A percentile compares a stretch with the other conserved stretches of the same genome.
These are phyloP conservation scores for Lachnellula hyalina DNA, from an alignment of 2,329 filamentous ascomycete genomes.

Conservation along the genomic window DNA sequence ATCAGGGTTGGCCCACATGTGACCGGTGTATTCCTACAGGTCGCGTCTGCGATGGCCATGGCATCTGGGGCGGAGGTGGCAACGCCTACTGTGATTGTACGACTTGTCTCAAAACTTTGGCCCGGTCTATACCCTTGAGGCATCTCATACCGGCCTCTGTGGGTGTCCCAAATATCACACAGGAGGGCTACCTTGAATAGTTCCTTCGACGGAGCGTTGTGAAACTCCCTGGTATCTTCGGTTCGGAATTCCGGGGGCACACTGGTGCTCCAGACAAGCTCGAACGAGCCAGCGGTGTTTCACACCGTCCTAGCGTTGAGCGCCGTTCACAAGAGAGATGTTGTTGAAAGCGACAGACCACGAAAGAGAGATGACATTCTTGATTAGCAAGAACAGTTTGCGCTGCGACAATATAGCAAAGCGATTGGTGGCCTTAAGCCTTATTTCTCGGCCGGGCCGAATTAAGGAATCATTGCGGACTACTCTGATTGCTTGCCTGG, in stretches of 20 bases:
- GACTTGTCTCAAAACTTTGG: not conserved
- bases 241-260: slow-evolving; percentile 33
- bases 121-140: not conserved
- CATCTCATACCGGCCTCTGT: not conserved
- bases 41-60: slow-evolving; percentile 25
- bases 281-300: slow-evolving; percentile 30
- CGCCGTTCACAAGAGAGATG: slow-evolving; percentile 33
- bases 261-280: slow-evolving; percentile 33
- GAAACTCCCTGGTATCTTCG: slow-evolving; percentile 34
- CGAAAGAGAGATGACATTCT: slow-evolving; percentile 12
- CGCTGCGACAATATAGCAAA: slow-evolving; percentile 45
- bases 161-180: not conserved
- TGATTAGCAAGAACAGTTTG: slow-evolving; percentile 31
- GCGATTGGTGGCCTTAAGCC: slow-evolving; percentile 40
- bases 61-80: slow-evolving; percentile 29
- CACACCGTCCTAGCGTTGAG: slow-evolving; percentile 36
- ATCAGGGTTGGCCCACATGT: slow-evolving; percentile 21
- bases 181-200: slow-evolving; percentile 36
- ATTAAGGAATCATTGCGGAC: slow-evolving; percentile 13
- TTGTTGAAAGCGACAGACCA: slow-evolving; percentile 20
- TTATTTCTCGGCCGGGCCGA: slow-evolving; percentile 32
- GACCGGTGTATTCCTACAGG: slow-evolving; percentile 18
- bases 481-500: slow-evolving; percentile 20
- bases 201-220: slow-evolving; percentile 43
- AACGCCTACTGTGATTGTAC: no score